Evolutionary conservation across 2,329 filamentous ascomycete species (phyloP).

Genomic region (Mariannaea elegans): DNA sequence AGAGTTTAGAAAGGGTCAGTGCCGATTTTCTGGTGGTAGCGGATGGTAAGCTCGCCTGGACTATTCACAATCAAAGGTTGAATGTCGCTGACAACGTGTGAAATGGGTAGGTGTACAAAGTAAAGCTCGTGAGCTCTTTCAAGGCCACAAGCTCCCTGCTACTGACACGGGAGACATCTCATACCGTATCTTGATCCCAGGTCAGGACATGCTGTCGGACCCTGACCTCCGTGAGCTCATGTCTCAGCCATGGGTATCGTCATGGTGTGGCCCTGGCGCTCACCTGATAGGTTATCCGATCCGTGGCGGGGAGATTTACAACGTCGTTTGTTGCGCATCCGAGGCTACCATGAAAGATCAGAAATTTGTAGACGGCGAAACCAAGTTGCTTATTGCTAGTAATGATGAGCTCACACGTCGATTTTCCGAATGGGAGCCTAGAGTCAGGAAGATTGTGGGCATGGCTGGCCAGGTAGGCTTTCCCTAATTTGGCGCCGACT

Average conservation of each 20-base stretch:
- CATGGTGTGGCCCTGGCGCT: conserved; percentile 69
- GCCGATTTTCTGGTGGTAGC: conserved; percentile 59
- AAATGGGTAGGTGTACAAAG: too few species aligned
- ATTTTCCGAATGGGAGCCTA: conserved; percentile 48
- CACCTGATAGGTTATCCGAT: conserved; percentile 71
- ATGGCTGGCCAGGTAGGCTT: too few species aligned
- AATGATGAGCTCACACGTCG: conserved; percentile 48
- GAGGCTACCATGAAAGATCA: too few species aligned
- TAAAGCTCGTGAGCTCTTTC: too few species aligned
- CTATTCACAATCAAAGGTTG: too few species aligned
- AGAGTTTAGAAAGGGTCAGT: background rate
- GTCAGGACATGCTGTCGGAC: conserved; percentile 58
- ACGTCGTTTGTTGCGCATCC: conserved; percentile 66
- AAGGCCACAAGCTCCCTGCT: too few species aligned
- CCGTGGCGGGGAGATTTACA: conserved; percentile 65
- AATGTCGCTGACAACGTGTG: too few species aligned
- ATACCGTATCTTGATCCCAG: conserved; percentile 66
- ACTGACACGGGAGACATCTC: conserved; percentile 72
- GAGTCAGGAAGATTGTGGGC: conserved; percentile 45
- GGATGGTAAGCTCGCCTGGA: too few species aligned
- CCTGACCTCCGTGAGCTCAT: conserved; percentile 61
- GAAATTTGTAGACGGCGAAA: too few species aligned
- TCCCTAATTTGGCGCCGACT: too few species aligned
- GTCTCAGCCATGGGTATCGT: conserved; percentile 59
- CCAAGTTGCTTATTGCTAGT: too few species aligned